phyloP scores from a whole-genome alignment of 805 yeast species.

The Wickerhamomyces silvicola region DNA sequence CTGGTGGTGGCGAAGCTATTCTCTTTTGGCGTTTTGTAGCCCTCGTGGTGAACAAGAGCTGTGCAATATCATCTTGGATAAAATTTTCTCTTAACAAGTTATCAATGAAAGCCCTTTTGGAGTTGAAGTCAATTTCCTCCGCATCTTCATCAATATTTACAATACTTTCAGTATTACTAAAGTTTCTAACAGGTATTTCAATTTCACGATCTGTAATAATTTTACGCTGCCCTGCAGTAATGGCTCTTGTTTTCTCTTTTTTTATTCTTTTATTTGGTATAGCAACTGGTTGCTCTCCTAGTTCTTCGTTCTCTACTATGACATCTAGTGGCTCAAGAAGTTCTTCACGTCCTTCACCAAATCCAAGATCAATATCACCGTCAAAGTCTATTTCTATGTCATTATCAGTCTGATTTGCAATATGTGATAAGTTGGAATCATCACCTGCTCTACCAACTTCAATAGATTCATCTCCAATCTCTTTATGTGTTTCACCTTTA shows the following conservation, averaged over 20 bases:
- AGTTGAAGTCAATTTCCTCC: constrained; percentile 6
- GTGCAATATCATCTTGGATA: constrained; percentile 12
- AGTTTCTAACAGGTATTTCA: constrained; percentile 18
- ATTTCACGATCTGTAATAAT: constrained; percentile 19
- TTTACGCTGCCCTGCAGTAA: constrained; percentile 14
- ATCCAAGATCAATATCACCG: constrained; percentile 3
- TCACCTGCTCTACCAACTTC: constrained; percentile 45
- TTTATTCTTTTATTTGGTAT: constrained; percentile 7
- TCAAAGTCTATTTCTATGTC: too few relatives aligned
- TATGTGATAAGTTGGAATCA: constrained; percentile 14
- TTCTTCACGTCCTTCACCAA: constrained; percentile 16
- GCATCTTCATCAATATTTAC: not conserved
- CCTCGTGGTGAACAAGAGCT: constrained; percentile 8
- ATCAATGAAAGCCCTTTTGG: constrained; percentile 17
- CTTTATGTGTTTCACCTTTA: constrained; percentile 21
- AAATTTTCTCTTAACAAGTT: constrained; percentile 10
- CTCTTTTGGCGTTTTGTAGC: constrained; percentile 17
- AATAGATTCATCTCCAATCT: constrained; percentile 30
- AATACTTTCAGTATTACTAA: constrained; percentile 13
- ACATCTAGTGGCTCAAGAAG: constrained; percentile 2
- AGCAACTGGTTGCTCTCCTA: not conserved
- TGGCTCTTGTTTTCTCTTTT: constrained; percentile 4
- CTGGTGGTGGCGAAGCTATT: constrained; percentile 7
- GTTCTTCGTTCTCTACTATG: too few relatives aligned
- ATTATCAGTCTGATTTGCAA: constrained; percentile 4